phyloP scores from a whole-genome alignment of 768 basidiomycete genomes.

The Cystofilobasidium ferigula region DNA sequence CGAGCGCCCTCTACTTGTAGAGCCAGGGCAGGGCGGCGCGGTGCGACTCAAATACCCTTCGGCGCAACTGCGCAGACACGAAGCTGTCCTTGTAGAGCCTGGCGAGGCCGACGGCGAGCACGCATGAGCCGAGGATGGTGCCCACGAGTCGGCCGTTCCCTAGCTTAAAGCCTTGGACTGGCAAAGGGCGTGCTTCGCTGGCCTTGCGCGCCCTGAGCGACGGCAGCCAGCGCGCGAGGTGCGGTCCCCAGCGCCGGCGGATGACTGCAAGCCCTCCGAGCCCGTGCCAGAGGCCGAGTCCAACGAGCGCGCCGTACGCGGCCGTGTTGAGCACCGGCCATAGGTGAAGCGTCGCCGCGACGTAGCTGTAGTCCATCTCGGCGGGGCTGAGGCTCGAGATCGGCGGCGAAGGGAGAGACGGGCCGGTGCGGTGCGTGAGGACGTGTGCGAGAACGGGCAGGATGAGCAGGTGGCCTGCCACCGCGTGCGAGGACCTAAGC shows the following conservation, averaged over 20 bases:
- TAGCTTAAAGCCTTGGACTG: not conserved
- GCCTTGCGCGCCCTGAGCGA: not conserved
- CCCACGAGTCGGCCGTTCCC: not conserved
- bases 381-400: slow-evolving; percentile 9
- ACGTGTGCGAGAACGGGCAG: not conserved
- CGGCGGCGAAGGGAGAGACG: not conserved
- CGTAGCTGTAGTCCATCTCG: slow-evolving; percentile 14
- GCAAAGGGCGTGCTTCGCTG: not conserved
- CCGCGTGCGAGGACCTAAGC: slow-evolving; percentile 9
- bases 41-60: not conserved
- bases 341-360: not conserved
- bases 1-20: not conserved
- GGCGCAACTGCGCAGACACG: not conserved
- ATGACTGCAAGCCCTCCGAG: slow-evolving; percentile 1
- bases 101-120: not conserved
- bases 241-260: slow-evolving; percentile 3
- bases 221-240: not conserved
- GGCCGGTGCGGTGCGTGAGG: slow-evolving; percentile 11
- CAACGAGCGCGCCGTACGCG: slow-evolving; percentile 1
- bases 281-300: slow-evolving; percentile 4
- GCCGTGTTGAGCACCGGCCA: not conserved
- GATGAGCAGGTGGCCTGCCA: slow-evolving; percentile 6
- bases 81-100: slow-evolving; percentile 9
- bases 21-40: not conserved
- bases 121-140: not conserved